phyloP scores from a whole-genome alignment of 1,284 basidiomycete genomes.

The Cryptococcus maquisensis region DNA sequence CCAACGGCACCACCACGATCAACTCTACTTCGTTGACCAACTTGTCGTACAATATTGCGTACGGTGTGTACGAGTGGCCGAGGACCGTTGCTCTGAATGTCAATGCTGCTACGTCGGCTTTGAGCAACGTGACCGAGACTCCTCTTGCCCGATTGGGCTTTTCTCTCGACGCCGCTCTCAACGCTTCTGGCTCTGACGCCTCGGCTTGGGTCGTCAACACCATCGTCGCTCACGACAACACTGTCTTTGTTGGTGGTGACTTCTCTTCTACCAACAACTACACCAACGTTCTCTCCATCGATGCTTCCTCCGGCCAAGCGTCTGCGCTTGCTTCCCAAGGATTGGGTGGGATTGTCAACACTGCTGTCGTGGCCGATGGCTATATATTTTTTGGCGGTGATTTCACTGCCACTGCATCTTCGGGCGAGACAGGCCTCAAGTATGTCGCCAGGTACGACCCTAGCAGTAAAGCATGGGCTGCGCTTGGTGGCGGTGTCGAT shows the following conservation, averaged over 20 bases:
- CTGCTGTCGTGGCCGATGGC: constrained; percentile 59
- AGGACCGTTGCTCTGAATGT: constrained; percentile 15
- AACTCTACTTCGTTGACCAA: constrained; percentile 20
- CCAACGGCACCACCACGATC: constrained; percentile 11
- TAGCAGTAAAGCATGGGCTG: constrained; percentile 61
- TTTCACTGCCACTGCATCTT: constrained; percentile 66
- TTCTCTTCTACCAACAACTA: constrained; percentile 60
- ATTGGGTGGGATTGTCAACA: constrained; percentile 69
- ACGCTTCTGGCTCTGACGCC: constrained; percentile 37
- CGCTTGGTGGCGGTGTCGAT: constrained; percentile 71
- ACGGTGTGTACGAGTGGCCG: constrained; percentile 42
- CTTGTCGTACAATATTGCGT: constrained; percentile 19
- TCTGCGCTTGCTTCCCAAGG: constrained; percentile 59
- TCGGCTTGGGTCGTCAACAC: constrained; percentile 54
- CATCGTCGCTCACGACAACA: constrained; percentile 62
- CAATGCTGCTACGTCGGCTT: constrained; percentile 40
- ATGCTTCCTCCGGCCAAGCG: constrained; percentile 55
- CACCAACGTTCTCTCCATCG: constrained; percentile 72
- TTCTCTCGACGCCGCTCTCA: constrained; percentile 51
- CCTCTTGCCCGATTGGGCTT: constrained; percentile 62
- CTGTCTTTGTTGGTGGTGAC: constrained; percentile 70
- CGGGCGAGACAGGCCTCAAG: constrained; percentile 56
- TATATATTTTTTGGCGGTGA: constrained; percentile 76
- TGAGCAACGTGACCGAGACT: constrained; percentile 71
- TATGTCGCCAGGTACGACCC: constrained; percentile 76